Base-by-base conservation (phyloP, 257 asterid species). In the Fraxinus anomala region DNA sequence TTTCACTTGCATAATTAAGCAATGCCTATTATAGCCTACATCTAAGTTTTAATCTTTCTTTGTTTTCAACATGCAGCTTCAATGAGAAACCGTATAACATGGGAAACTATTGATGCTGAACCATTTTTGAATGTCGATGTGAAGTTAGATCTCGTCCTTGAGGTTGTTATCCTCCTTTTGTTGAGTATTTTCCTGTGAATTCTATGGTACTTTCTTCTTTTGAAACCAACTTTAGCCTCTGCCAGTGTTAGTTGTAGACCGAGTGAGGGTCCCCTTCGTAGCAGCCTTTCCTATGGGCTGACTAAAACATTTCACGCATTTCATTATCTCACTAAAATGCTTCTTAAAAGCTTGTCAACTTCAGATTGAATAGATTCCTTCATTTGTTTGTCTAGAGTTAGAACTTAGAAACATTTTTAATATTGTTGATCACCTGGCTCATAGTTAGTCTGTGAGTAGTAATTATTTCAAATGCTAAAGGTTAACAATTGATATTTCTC, bases 31-130 rank as follows among this genome's bases (percentile, higher is more conserved):
- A 63, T 63, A 24, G 19, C 69, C 69, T 63, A 11, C 36, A 2
- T 63, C 11, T 61, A 61, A 2, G 68, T 21, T 24, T 24, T 21
- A 23, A 63, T 24, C 1, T 0, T 61, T 8, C 68, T 26, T 3
- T 63, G 7, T 23, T 24, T 63, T 63, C 36, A 13, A 63, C 69
- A 80, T 90, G 89, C 91, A 91, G 97, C 97, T 77, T 90, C 88
- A 37, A 87, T 93, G 97, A 87, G 89, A 79, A 93, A 93, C 86
- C 82, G 47, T 77, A 89, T 93, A 80, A 91, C 86, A 44, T 93
- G 97, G 97, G 92, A 81, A 79, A 84, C 91, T 67, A 40, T 83
- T 61, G 92, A 73, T 51, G 80, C 88, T 63, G 91, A 87, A 76
- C 79, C 82, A 63, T 85, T 81, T 84, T 82, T 93, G 87, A 86